A percentile compares a stretch with the other conserved stretches of the same genome.
Conservation (phyloP, 2,329 filamentous ascomycete species). For the Westerdykella ornata region DNA sequence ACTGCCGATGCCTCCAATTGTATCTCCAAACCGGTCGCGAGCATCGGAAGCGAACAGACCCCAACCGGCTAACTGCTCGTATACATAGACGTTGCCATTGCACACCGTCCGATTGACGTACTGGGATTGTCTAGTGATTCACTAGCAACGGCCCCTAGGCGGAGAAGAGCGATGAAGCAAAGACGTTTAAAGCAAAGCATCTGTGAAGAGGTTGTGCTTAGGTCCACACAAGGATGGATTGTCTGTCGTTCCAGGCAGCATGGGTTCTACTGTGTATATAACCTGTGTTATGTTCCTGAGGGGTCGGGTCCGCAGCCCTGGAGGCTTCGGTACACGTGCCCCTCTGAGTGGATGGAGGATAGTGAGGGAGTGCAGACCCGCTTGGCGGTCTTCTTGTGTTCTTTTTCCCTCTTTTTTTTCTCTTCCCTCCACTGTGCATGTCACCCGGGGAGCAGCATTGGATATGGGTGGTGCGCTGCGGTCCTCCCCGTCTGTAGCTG, state of each 20-base stretch:
- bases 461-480: too few relatives aligned
- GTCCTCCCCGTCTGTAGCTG: background rate
- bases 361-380: too few relatives aligned
- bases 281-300: too few relatives aligned
- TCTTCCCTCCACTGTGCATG: too few relatives aligned
- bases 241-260: too few relatives aligned
- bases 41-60: slow-evolving; percentile 54
- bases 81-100: slow-evolving; percentile 57
- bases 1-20: slow-evolving; percentile 60
- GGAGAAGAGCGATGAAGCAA: slow-evolving; percentile 15
- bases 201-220: background rate
- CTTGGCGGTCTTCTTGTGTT: too few relatives aligned
- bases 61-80: slow-evolving; percentile 61
- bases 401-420: too few relatives aligned
- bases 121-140: background rate
- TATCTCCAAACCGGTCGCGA: slow-evolving; percentile 63
- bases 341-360: slow-evolving; percentile 2
- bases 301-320: too few relatives aligned
- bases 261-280: too few relatives aligned
- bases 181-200: slow-evolving; percentile 18
- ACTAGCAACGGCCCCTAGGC: slow-evolving; percentile 13
- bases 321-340: slow-evolving; percentile 6
- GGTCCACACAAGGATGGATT: too few relatives aligned
- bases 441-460: too few relatives aligned
- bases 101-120: slow-evolving; percentile 43